Evolutionary conservation across 441 rosid genomes (phyloP), one percentile per base, ranked within the genome.

Genomic region (Arabidopsis hybrid): DNA sequence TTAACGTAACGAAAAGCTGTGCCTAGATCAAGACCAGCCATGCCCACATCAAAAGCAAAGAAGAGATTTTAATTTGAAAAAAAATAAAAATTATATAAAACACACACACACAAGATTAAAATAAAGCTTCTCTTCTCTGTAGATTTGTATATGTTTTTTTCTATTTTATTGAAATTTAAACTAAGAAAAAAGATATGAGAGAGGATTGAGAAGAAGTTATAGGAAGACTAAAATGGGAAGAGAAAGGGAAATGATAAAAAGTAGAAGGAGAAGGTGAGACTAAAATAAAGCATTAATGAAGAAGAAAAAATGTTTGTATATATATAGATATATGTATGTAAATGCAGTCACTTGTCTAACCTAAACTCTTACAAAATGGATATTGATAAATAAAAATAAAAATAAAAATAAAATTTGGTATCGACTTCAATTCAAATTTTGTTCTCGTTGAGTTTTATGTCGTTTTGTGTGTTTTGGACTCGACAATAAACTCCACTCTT

Each of bases 11-110:
- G 90, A 84, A 93, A 83, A 83, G 91, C 80, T 46, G 95, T 87
- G 69, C 97, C 91, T 83, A 93, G 87, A 88, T 89, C 97, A 83
- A 93, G 88, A 83, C 97, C 93, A 65, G 97, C 94, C 97, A 89
- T 90, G 79, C 83, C 78, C 75, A 75, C 87, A 89, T 84, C 83
- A 83, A 87, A 85, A 66, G 75, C 73, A 66, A 72, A 83, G 72
- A 51, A 70, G 29, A 38, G 18, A 32, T 42, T 67, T 74, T 76
- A 51, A 62, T 73, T 75, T 50, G 68, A 75, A 78, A 80, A 65
- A 73, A 78, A 78, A 79, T 52, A 72, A 71, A 64, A 71, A 70
- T 52, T 73, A 72, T 75, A 73, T 47, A 79, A 70, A 73, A 59
- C 49, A 69, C 74, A 73, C 68, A 62, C 55, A 46, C 45, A 64